phyloP scores from a whole-genome alignment of 768 basidiomycete genomes.

The Boletellus emodensis region DNA sequence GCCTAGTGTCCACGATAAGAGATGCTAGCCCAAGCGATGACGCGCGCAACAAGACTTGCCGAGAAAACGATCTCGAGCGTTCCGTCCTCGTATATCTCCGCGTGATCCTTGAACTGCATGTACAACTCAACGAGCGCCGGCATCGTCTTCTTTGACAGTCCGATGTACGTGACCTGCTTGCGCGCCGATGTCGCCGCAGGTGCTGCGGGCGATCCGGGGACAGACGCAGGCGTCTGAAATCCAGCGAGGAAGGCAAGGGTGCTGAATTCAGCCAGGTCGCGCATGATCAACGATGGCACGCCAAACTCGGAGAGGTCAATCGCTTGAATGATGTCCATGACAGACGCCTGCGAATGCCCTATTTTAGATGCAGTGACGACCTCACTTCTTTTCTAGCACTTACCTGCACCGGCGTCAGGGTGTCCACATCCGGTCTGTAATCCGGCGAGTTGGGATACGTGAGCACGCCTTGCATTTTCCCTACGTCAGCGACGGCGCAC shows the following conservation, averaged over 20 bases:
- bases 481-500: neutral
- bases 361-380: constrained; percentile 5
- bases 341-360: constrained; percentile 48
- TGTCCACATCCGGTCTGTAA: constrained; percentile 85
- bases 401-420: constrained; percentile 77
- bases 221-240: constrained; percentile 33
- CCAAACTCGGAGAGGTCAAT: constrained; percentile 64
- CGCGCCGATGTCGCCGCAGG: constrained; percentile 29
- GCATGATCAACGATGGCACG: constrained; percentile 68
- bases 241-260: constrained; percentile 86
- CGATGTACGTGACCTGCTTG: constrained; percentile 84
- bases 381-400: constrained; percentile 2
- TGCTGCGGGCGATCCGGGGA: constrained; percentile 10
- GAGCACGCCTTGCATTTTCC: constrained; percentile 48
- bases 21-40: neutral
- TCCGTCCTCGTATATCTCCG: constrained; percentile 71
- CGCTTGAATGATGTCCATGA: constrained; percentile 64
- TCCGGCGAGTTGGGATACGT: constrained; percentile 83
- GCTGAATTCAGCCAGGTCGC: constrained; percentile 80
- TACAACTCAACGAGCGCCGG: constrained; percentile 79
- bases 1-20: constrained; percentile 44
- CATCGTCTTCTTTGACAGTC: constrained; percentile 84
- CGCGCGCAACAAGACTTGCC: constrained; percentile 38
- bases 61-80: constrained; percentile 81
- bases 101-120: constrained; percentile 54